Conservation (phyloP, 495 filamentous ascomycete species). For the Talaromyces wortmannii region DNA sequence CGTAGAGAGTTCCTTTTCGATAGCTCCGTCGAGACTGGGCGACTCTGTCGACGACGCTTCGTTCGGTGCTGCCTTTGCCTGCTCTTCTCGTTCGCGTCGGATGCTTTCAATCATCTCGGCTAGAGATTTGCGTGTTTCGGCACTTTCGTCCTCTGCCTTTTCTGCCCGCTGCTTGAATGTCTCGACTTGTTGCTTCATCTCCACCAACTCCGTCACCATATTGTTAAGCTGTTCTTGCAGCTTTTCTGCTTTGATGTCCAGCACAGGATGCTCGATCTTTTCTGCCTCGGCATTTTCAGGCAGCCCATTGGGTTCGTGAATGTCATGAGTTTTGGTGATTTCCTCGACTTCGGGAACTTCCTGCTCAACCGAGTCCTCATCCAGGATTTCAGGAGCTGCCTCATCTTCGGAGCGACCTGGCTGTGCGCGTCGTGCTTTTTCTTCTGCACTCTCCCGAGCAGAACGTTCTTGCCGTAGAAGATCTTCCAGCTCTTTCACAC, state of each 20-base stretch:
- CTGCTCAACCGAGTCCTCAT: constrained; percentile 17
- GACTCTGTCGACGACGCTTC: neutral
- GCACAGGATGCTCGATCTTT: constrained; percentile 14
- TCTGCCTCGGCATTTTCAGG: constrained; percentile 25
- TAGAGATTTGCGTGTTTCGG: constrained; percentile 60
- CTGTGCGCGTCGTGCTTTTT: constrained; percentile 50
- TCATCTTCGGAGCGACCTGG: constrained; percentile 16
- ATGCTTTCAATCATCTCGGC: constrained; percentile 86
- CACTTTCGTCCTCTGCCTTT: constrained; percentile 67
- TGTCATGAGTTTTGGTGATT: constrained; percentile 3
- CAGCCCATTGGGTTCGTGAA: constrained; percentile 2
- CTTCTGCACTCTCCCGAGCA: constrained; percentile 77
- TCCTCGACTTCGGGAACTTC: constrained; percentile 1
- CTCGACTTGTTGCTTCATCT: constrained; percentile 74
- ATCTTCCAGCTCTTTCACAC: constrained; percentile 75
- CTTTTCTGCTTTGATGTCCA: constrained; percentile 22
- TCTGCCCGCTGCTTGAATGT: constrained; percentile 70
- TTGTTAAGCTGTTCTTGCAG: constrained; percentile 71
- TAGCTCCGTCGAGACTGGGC: constrained; percentile 10
- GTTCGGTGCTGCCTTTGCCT: constrained; percentile 3
- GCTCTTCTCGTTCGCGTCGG: constrained; percentile 49
- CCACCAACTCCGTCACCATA: constrained; percentile 77
- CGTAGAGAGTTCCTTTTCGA: constrained; percentile 4
- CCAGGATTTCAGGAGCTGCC: constrained; percentile 25
- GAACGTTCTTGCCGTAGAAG: constrained; percentile 70